Percentiles rank a stretch among this genome's conserved stretches.
Evolutionary conservation across 2,329 filamentous ascomycete genomes (phyloP).

Genomic region (Trichoderma sp.): DNA sequence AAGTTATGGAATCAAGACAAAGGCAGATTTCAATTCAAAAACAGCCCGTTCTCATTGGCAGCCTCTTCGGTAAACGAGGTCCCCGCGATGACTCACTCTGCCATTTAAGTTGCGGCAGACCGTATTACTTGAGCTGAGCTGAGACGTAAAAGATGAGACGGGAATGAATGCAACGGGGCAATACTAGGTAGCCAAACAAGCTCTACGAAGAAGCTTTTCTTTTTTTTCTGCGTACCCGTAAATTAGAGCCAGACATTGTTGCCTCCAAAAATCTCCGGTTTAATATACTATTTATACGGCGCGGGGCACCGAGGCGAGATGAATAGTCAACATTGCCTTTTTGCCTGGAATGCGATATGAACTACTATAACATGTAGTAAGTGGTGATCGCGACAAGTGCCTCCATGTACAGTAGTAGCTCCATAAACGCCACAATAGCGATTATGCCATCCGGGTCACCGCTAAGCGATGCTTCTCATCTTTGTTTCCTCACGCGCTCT

Average conservation of each 20-base stretch:
- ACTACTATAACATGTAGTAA: neutral
- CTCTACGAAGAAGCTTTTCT: neutral
- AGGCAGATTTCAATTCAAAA: neutral
- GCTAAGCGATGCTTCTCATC: neutral
- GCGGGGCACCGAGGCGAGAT: neutral
- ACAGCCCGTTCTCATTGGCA: neutral
- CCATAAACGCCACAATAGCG: neutral
- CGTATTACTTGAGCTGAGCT: slow-evolving; percentile 1
- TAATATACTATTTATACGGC: neutral
- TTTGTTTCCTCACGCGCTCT: neutral
- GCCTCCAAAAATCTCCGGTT: neutral
- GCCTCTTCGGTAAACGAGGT: neutral
- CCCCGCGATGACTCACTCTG: neutral
- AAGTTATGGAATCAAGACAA: no score
- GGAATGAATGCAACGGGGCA: neutral
- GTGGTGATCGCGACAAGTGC: no score
- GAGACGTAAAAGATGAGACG: neutral
- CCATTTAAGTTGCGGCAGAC: neutral
- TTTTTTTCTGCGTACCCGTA: neutral
- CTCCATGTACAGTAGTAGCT: neutral
- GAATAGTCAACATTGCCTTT: neutral
- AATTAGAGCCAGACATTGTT: neutral
- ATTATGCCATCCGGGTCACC: neutral
- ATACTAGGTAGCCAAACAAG: neutral
- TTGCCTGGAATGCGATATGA: neutral